These are phyloP conservation scores for Pestalotiopsis sp. DNA, from an alignment of 2,329 filamentous ascomycete genomes.

Conservation along the genomic window DNA sequence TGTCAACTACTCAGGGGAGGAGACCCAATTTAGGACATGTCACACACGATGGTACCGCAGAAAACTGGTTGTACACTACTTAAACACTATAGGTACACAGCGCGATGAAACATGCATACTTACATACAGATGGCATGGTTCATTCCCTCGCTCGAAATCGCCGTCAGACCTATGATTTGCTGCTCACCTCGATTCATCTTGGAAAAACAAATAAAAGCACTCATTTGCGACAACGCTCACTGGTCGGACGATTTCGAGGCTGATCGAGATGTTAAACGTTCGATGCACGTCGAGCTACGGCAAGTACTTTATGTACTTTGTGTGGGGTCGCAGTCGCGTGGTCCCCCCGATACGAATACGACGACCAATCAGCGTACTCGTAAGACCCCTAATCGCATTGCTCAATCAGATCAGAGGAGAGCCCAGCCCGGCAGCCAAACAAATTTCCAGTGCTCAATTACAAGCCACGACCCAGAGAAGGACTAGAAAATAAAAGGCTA, in stretches of 20 bases:
- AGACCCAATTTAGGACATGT: too few relatives aligned
- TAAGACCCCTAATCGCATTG: conserved; percentile 11
- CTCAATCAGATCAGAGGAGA: conserved; percentile 12
- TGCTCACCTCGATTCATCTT: neutral
- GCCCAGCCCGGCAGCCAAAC: neutral
- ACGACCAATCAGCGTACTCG: neutral
- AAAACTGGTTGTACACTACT: too few relatives aligned
- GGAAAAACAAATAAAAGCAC: neutral
- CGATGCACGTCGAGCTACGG: neutral
- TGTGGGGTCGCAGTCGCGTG: neutral
- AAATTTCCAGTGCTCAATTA: conserved; percentile 12
- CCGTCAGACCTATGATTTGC: neutral
- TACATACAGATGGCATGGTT: too few relatives aligned
- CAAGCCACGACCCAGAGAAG: neutral
- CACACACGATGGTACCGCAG: too few relatives aligned
- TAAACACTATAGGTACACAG: too few relatives aligned
- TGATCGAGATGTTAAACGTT: conserved; percentile 11
- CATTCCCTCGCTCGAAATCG: too few relatives aligned
- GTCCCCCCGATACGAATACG: conserved; percentile 11
- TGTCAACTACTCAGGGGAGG: too few relatives aligned
- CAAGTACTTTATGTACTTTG: neutral
- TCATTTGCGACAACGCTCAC: neutral
- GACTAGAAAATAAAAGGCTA: too few relatives aligned
- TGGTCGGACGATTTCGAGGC: conserved; percentile 4
- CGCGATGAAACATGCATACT: too few relatives aligned